phyloP scores from a whole-genome alignment of 768 basidiomycete species.

The Hydnum rufescens region DNA sequence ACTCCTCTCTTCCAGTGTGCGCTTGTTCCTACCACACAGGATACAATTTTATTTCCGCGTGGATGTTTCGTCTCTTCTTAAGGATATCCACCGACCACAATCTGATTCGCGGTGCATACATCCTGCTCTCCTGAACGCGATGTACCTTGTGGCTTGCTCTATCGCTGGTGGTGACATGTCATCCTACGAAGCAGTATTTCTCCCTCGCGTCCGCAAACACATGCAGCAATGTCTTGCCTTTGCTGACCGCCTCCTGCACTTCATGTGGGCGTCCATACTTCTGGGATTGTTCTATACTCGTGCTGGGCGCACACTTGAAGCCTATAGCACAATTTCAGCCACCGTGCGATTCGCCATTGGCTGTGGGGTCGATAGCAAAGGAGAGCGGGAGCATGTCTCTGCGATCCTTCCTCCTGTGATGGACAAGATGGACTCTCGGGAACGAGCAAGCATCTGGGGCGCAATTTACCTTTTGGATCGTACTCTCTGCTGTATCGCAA shows the following conservation, averaged over 20 bases:
- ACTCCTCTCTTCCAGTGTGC: neutral
- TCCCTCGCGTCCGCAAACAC: conserved; percentile 5
- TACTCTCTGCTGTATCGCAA: neutral
- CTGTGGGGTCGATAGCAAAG: conserved; percentile 29
- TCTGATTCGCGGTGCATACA: neutral
- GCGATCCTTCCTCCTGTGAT: neutral
- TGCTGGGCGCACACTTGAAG: conserved; percentile 38
- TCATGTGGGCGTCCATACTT: conserved; percentile 28
- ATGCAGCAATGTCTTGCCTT: conserved; percentile 5
- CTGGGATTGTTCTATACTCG: conserved; percentile 45
- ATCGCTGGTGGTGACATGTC: conserved; percentile 3
- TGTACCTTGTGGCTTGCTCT: conserved; percentile 9
- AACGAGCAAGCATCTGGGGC: neutral
- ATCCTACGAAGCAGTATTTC: conserved; percentile 9
- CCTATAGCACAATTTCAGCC: conserved; percentile 46
- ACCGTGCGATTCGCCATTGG: conserved; percentile 57
- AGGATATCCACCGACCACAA: neutral
- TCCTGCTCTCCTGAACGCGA: conserved; percentile 8
- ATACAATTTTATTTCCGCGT: neutral
- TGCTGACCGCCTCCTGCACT: conserved; percentile 7
- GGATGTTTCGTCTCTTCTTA: neutral
- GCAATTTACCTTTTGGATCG: neutral
- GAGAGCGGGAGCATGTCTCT: neutral
- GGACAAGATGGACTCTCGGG: neutral
- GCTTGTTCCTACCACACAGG: neutral